Conservation (phyloP, 2,329 filamentous ascomycete species). For the Dothistroma pini region DNA sequence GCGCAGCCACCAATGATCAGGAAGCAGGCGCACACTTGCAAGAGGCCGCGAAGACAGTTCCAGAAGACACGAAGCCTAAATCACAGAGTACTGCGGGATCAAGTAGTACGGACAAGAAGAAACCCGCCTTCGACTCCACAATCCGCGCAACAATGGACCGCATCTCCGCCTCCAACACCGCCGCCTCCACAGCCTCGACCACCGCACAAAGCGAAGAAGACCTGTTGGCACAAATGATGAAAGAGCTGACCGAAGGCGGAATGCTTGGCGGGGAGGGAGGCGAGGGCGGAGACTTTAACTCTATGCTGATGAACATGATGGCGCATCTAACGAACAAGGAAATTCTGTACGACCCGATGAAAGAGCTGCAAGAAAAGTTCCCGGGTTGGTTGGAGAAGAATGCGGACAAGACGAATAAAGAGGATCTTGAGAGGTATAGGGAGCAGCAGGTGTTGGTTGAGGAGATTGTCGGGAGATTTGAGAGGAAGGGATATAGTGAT, state of each 20-base stretch:
- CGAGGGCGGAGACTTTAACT: slow-evolving; percentile 81
- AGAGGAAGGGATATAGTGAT: slow-evolving; percentile 76
- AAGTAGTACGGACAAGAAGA: slow-evolving; percentile 9
- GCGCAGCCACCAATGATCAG: slow-evolving; percentile 37
- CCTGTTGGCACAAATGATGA: slow-evolving; percentile 86
- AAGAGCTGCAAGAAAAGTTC: slow-evolving; percentile 90
- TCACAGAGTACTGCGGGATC: slow-evolving; percentile 12
- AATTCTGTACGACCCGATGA: slow-evolving; percentile 98
- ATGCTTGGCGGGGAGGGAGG: slow-evolving; percentile 41
- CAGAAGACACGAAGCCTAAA: slow-evolving; percentile 22
- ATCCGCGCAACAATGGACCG: slow-evolving; percentile 93
- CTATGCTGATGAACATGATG: slow-evolving; percentile 98
- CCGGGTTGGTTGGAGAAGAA: slow-evolving; percentile 85
- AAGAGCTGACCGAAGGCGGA: slow-evolving; percentile 69
- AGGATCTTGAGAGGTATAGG: slow-evolving; percentile 75
- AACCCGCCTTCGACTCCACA: slow-evolving; percentile 80
- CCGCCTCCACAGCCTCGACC: slow-evolving; percentile 73
- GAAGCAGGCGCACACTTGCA: slow-evolving; percentile 32
- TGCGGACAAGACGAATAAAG: slow-evolving; percentile 58
- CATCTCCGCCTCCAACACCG: slow-evolving; percentile 84
- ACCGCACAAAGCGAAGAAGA: slow-evolving; percentile 61
- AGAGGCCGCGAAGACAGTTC: slow-evolving; percentile 33
- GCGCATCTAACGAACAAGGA: slow-evolving; percentile 98
- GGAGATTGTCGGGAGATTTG: slow-evolving; percentile 87
- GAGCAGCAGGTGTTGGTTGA: slow-evolving; percentile 74